A percentile compares a stretch with the other conserved stretches of the same genome.
These are phyloP conservation scores for Globisporangium alternatum DNA, from an alignment of 352 stramenopile genomes.

Conservation along the genomic window DNA sequence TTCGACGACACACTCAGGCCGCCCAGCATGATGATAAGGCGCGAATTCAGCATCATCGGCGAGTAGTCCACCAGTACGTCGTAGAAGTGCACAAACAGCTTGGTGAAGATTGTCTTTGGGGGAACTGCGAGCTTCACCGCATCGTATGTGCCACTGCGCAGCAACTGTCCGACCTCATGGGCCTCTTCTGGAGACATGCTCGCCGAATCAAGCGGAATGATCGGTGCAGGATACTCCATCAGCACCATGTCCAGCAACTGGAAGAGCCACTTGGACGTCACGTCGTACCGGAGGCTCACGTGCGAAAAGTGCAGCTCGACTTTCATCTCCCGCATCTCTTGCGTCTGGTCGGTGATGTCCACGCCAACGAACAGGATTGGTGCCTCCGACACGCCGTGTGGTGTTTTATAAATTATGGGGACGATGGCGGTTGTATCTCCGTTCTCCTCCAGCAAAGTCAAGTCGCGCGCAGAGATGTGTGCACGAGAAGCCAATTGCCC, in stretches of 20 bases:
- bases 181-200: constrained; percentile 58
- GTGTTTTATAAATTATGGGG: constrained; percentile 81
- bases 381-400: constrained; percentile 67
- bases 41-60: constrained; percentile 51
- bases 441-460: constrained; percentile 76
- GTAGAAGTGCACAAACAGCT: constrained; percentile 86
- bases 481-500: constrained; percentile 74
- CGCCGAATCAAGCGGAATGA: constrained; percentile 80
- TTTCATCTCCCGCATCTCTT: constrained; percentile 88
- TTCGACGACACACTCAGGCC: constrained; percentile 81
- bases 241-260: constrained; percentile 74
- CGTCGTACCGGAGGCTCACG: constrained; percentile 77
- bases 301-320: constrained; percentile 85
- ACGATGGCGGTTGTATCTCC: constrained; percentile 31
- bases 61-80: constrained; percentile 81
- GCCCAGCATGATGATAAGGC: constrained; percentile 73
- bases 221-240: constrained; percentile 77
- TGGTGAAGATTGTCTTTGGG: constrained; percentile 84
- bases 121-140: constrained; percentile 62
- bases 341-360: constrained; percentile 77
- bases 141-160: constrained; percentile 36
- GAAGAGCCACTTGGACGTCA: constrained; percentile 77
- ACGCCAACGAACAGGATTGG: constrained; percentile 79
- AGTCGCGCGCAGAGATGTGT: constrained; percentile 66
- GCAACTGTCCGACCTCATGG: constrained; percentile 34